These are phyloP conservation scores for Umbelopsis vinacea DNA, from an alignment of 192 early-diverging fungal species.

Conservation along the genomic window DNA sequence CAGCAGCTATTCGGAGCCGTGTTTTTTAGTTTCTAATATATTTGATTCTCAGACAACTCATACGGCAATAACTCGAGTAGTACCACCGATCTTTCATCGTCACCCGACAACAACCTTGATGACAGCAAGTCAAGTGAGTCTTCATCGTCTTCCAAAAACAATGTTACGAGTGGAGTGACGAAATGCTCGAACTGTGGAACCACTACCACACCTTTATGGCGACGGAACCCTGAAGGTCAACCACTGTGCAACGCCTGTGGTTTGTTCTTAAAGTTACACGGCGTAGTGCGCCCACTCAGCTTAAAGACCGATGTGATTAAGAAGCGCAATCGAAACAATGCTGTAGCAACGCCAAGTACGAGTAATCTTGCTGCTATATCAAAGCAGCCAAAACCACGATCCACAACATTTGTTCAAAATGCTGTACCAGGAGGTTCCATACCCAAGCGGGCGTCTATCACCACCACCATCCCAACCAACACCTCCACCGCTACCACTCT, in stretches of 20 bases:
- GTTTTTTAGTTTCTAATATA: background rate
- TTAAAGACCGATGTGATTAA: slow-evolving; percentile 91
- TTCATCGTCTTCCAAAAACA: slow-evolving; percentile 26
- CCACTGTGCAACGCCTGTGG: slow-evolving; percentile 98
- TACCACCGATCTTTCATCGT: slow-evolving; percentile 1
- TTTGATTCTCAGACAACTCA: background rate
- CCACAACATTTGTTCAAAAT: slow-evolving; percentile 18
- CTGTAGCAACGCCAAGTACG: background rate
- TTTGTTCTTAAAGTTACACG: slow-evolving; percentile 94
- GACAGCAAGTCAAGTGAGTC: background rate
- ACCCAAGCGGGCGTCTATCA: slow-evolving; percentile 9
- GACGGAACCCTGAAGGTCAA: slow-evolving; percentile 86
- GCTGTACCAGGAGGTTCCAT: slow-evolving; percentile 11
- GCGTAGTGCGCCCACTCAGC: slow-evolving; percentile 81
- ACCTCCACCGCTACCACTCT: too few species aligned
- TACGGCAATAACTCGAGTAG: slow-evolving; percentile 8
- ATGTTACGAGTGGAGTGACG: slow-evolving; percentile 31
- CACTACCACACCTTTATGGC: slow-evolving; percentile 94
- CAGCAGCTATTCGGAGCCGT: background rate
- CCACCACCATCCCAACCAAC: too few species aligned
- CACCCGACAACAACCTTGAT: background rate
- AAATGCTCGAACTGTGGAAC: slow-evolving; percentile 87
- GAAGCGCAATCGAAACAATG: slow-evolving; percentile 77
- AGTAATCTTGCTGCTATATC: background rate
- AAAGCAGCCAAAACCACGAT: slow-evolving; percentile 12